Evolutionary conservation across 805 yeast genomes (phyloP), one percentile per base, ranked within the genome.

Genomic region (Starmerella potacharoeniae): DNA sequence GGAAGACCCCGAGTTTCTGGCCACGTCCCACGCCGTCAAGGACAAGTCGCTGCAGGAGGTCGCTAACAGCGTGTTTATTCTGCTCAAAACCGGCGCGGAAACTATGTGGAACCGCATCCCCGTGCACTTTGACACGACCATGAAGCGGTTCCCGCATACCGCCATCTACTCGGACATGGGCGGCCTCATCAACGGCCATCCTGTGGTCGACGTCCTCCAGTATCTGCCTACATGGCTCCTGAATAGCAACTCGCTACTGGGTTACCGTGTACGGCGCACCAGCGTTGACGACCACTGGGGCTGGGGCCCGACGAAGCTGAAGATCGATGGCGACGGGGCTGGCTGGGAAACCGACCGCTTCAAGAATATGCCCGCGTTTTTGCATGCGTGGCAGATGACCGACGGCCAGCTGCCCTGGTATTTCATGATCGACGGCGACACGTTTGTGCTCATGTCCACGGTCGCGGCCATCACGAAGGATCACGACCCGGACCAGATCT

Each of bases 311-410:
- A 50, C 51, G 14, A 44, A 52, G 7, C 42, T 59, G 22, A 55
- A 54, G 10, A 30, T 56, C 8, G 16, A 42, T 31, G 49, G 41
- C 9, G 52, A 58, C 22, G 57, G 58, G 6, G 61, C 56, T 5
- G 71, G 70, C 44, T 69, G 72, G 71, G 61, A 57, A 16, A 58
- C 67, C n/a, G 74, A 71, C 57, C 62, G 64, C 53, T 71, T 61
- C 64, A 71, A 71, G 62, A 70, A 68, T 55, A 30, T 71, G 17
- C 73, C 73, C 14, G 68, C 69, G 65, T 63, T 66, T 28, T 59
- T 61, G 9, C 71, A 71, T 49, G 73, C 73, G 10, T 71, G 64
- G 60, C 35, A 52, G 5, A 52, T 55, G 14, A 46, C 49, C 6
- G 51, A 60, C 28, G 67, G 69, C 22, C 48, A 56, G 17, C 45